phyloP scores from a whole-genome alignment of 306 rosid species.

The Cicer judaicum region DNA sequence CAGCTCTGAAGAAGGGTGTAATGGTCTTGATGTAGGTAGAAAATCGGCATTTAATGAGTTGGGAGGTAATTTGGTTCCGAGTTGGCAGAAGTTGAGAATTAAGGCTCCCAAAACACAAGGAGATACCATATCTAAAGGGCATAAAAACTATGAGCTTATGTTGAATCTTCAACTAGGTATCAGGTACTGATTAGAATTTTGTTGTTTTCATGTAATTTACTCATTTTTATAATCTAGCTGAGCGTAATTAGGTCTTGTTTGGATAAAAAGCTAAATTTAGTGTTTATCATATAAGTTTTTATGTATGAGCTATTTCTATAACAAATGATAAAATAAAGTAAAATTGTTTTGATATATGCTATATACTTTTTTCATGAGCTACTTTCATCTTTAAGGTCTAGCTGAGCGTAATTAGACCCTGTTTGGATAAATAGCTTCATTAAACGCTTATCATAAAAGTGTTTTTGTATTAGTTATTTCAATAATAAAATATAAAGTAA shows the following conservation, averaged over 20 bases:
- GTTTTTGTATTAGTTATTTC: too few relatives aligned
- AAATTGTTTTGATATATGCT: too few relatives aligned
- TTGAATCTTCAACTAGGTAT: constrained; percentile 91
- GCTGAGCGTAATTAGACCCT: too few relatives aligned
- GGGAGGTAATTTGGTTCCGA: constrained; percentile 40
- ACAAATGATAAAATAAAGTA: too few relatives aligned
- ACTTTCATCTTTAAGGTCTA: too few relatives aligned
- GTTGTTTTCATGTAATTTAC: constrained; percentile 25
- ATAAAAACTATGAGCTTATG: constrained; percentile 92
- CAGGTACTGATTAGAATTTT: constrained; percentile 63
- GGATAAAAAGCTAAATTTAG: too few relatives aligned
- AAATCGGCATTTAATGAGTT: constrained; percentile 45
- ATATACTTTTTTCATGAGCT: too few relatives aligned
- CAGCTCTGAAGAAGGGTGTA: constrained; percentile 44
- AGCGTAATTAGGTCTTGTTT: neutral
- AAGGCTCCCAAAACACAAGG: constrained; percentile 74
- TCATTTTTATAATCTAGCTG: constrained; percentile 5
- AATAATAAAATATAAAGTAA: too few relatives aligned
- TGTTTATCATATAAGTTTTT: too few relatives aligned
- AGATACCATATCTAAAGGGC: constrained; percentile 82
- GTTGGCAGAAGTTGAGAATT: constrained; percentile 40
- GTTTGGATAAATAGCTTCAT: too few relatives aligned
- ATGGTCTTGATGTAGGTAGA: constrained; percentile 36
- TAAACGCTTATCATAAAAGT: too few relatives aligned
- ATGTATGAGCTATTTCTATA: too few relatives aligned